Evolutionary conservation across 2,329 filamentous ascomycete genomes (phyloP).

Genomic region (Aulographum hederae): DNA sequence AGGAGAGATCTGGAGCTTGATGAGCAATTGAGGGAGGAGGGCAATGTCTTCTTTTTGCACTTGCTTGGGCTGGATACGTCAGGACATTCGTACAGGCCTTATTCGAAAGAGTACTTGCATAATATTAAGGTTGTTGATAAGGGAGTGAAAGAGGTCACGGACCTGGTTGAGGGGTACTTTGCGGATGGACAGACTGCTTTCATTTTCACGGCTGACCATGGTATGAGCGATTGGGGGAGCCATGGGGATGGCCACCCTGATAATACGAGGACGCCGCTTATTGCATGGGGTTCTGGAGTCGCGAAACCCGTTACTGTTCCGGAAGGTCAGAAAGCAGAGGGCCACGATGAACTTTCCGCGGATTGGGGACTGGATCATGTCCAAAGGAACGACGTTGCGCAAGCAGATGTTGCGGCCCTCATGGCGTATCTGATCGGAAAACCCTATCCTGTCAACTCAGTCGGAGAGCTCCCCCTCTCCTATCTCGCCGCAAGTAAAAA

Average conservation of each 20-base stretch:
- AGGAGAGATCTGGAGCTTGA: constrained; percentile 59
- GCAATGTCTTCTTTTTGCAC: constrained; percentile 88
- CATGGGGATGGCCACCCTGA: constrained; percentile 96
- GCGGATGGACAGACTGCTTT: constrained; percentile 69
- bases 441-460: constrained; percentile 89
- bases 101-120: constrained; percentile 84
- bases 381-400: constrained; percentile 74
- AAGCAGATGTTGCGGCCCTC: constrained; percentile 84
- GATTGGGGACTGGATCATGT: constrained; percentile 76
- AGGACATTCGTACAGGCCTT: constrained; percentile 72
- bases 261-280: constrained; percentile 84
- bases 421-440: constrained; percentile 86
- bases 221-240: constrained; percentile 99
- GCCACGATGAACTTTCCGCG: constrained; percentile 70
- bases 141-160: constrained; percentile 68
- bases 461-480: constrained; percentile 74
- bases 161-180: constrained; percentile 74
- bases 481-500: constrained; percentile 55
- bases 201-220: constrained; percentile 93
- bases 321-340: constrained; percentile 41
- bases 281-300: constrained; percentile 85
- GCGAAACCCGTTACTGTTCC: constrained; percentile 47
- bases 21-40: constrained; percentile 57
- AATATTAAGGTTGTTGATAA: constrained; percentile 91
- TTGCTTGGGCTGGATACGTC: constrained; percentile 81